Base-by-base conservation (phyloP, 2,329 filamentous ascomycete genomes). In the Colletotrichum shisoi region DNA sequence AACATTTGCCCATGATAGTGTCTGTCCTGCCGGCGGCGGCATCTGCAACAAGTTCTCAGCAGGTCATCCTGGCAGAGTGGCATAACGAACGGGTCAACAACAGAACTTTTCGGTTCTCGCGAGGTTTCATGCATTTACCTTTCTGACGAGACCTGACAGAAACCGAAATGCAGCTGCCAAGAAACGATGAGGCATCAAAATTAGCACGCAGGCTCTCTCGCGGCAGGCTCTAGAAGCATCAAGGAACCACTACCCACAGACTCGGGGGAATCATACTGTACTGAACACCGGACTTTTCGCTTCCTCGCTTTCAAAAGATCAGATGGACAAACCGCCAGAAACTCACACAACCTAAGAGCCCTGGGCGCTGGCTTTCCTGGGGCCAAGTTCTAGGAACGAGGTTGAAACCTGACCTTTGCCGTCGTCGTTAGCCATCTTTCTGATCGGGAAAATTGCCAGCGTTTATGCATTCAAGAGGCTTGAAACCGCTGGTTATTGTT, bases 401-500 rank as follows among this genome's bases (percentile, higher is more conserved):
- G 24, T 53, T 13, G 27, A 37, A 12, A 48, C 17, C n/a, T 27
- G 13, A 12, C 19, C 46, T 24, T 37, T 57, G 44, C 46, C 44
- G 31, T 48, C 12, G 21, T 48, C 60, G 40, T 42, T 24, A 44
- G 45, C 45, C n/a, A 17, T 53, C 40, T 53, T 46, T 15, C 52
- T 57, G 63, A 37, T 63, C 17, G 24, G 17, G 13, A 62, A 62
- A 49, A 40, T 44, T 63, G 24, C 45, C 27, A 39, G 58, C 59
- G 21, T 63, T 63, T 53, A 67, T 67, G 63, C 63, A 57, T 19
- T 46, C 46, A 34, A 31, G 59, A 67, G 59, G 59, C 63, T 67
- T 67, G 63, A 67, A 67, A 67, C 63, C 45, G 24, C 27, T 45
- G 54, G 13, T n/a, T n/a, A 21, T 21, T 21, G 2, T 21, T 2